Evolutionary conservation across 2,329 filamentous ascomycete genomes (phyloP).

Genomic region (Ophiostoma novo-ulmi): DNA sequence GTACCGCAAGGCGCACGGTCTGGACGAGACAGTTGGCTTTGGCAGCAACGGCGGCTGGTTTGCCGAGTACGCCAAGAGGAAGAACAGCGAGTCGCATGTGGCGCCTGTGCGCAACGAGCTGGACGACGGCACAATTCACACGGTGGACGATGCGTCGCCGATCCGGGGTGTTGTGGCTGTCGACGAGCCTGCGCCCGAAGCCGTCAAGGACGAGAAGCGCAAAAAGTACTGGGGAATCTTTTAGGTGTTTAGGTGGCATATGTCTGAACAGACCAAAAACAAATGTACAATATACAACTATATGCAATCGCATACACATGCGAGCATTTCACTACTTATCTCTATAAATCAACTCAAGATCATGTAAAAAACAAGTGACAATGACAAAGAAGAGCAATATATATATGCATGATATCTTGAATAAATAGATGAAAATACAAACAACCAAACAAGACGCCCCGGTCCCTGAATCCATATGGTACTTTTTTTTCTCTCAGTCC

Average conservation of each 20-base stretch:
- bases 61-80: constrained; percentile 23
- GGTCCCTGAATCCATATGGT: not conserved
- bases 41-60: constrained; percentile 27
- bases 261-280: not conserved
- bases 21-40: constrained; percentile 60
- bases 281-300: not conserved
- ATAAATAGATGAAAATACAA: constrained; percentile 18
- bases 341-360: not conserved
- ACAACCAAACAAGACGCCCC: not conserved
- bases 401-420: constrained; percentile 6
- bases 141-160: constrained; percentile 36
- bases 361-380: not conserved
- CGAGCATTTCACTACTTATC: not conserved
- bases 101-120: constrained; percentile 30
- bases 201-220: constrained; percentile 56
- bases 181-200: constrained; percentile 30
- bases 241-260: constrained; percentile 37
- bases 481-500: not conserved
- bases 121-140: constrained; percentile 36
- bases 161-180: constrained; percentile 11
- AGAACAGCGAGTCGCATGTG: constrained; percentile 26
- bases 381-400: not conserved
- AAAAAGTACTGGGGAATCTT: constrained; percentile 87
- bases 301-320: not conserved
- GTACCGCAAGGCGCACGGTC: constrained; percentile 79